Percentiles rank a stretch among this genome's conserved stretches.
Conservation (phyloP, 331 rosid species). For the Rhamnella rubrinervis region DNA sequence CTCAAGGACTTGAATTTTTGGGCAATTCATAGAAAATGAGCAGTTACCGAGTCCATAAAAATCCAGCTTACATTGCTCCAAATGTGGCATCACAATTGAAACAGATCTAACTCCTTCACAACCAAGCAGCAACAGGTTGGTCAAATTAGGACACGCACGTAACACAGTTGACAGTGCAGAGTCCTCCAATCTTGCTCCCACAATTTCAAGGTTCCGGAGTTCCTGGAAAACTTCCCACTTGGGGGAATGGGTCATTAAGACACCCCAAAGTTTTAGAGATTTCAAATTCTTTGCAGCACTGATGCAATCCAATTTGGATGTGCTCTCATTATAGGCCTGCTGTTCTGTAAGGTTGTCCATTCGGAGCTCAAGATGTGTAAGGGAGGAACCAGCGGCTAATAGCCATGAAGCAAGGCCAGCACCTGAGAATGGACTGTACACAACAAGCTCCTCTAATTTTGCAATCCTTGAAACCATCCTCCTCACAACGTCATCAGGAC, state of each 20-base stretch:
- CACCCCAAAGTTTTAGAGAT: slow-evolving; percentile 87
- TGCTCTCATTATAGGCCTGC: slow-evolving; percentile 39
- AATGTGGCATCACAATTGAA: slow-evolving; percentile 55
- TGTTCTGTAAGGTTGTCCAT: slow-evolving; percentile 63
- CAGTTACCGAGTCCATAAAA: slow-evolving; percentile 81
- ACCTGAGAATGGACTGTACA: slow-evolving; percentile 72
- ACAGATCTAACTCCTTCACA: slow-evolving; percentile 74
- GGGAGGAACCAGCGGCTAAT: slow-evolving; percentile 49
- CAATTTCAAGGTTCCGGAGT: slow-evolving; percentile 75
- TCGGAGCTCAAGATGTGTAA: slow-evolving; percentile 74
- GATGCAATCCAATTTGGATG: slow-evolving; percentile 74
- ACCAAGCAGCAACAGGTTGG: slow-evolving; percentile 68
- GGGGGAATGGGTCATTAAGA: slow-evolving; percentile 55
- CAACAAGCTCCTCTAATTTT: slow-evolving; percentile 64
- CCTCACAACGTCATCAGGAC: slow-evolving; percentile 58
- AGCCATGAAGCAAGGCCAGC: slow-evolving; percentile 89
- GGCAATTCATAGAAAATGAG: slow-evolving; percentile 57
- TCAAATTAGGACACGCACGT: slow-evolving; percentile 65
- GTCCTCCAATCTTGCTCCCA: slow-evolving; percentile 82
- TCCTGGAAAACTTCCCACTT: slow-evolving; percentile 70
- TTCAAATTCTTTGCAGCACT: slow-evolving; percentile 58
- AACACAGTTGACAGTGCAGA: slow-evolving; percentile 51
- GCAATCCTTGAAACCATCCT: slow-evolving; percentile 64
- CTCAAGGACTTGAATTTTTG: slow-evolving; percentile 76
- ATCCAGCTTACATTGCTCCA: slow-evolving; percentile 80